Evolutionary conservation across 192 early-diverging fungal species (phyloP).

Genomic region (Geosiphon pyriformis): DNA sequence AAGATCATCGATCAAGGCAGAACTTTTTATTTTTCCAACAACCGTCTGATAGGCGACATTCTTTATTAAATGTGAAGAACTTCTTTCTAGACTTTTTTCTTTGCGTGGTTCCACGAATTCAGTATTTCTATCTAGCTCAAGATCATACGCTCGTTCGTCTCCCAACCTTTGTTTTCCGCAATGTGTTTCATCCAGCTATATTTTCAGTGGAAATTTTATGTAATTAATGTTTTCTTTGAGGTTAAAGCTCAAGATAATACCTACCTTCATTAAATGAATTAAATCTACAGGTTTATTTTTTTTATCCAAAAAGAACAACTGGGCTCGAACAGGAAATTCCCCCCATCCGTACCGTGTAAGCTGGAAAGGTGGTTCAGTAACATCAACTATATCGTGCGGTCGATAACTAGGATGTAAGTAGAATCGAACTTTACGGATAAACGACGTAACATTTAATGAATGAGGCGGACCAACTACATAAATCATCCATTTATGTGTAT

Average conservation of each 20-base stretch:
- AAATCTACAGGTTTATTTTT: constrained; percentile 83
- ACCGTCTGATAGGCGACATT: neutral
- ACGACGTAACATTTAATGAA: constrained; percentile 49
- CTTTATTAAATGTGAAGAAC: neutral
- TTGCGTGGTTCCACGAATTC: constrained; percentile 43
- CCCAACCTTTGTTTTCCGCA: constrained; percentile 68
- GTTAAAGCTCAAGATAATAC: neutral
- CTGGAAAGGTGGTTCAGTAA: constrained; percentile 70
- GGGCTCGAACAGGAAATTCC: constrained; percentile 82
- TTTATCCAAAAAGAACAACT: constrained; percentile 75
- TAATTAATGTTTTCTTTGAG: neutral
- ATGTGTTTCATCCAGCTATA: constrained; percentile 64
- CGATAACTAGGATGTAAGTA: constrained; percentile 86
- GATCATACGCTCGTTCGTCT: constrained; percentile 66
- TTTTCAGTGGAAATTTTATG: neutral
- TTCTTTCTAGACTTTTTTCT: constrained; percentile 6
- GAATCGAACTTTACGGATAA: constrained; percentile 75
- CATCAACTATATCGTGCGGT: constrained; percentile 84
- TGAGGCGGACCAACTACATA: constrained; percentile 65
- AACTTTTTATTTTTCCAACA: neutral
- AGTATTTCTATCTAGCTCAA: constrained; percentile 82
- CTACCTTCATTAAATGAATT: constrained; percentile 71
- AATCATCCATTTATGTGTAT: constrained; percentile 88
- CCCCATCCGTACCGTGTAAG: constrained; percentile 92
- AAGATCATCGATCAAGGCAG: neutral